Conservation (phyloP, 2,329 filamentous ascomycete genomes). For the Apiospora malaysiana region DNA sequence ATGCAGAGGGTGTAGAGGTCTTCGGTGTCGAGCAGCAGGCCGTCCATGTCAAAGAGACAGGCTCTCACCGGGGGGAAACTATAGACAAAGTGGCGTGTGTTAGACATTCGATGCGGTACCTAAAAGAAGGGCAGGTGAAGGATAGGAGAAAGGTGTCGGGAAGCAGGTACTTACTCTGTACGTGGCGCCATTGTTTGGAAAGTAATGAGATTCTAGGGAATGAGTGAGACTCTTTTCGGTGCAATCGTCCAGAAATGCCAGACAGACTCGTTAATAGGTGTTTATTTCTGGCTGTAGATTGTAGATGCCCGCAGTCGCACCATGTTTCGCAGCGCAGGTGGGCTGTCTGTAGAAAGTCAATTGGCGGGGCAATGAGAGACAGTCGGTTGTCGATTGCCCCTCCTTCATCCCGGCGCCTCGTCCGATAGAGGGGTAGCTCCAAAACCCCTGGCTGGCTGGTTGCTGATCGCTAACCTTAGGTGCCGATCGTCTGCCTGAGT, state of each 20-base stretch:
- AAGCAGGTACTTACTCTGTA: conserved; percentile 48
- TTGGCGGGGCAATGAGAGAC: conserved; percentile 23
- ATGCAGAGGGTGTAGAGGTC: conserved; percentile 85
- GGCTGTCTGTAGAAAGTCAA: conserved; percentile 27
- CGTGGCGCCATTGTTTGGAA: conserved; percentile 47
- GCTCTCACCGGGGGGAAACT: conserved; percentile 83
- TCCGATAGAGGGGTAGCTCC: conserved; percentile 15
- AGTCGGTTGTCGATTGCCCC: not conserved
- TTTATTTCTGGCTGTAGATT: not conserved
- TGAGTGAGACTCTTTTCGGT: not conserved
- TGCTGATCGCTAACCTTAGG: not conserved
- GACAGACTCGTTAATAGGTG: not conserved
- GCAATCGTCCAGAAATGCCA: not conserved
- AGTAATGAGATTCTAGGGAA: too few species aligned
- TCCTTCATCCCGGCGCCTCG: not conserved
- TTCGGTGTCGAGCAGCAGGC: conserved; percentile 91
- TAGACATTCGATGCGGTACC: conserved; percentile 20
- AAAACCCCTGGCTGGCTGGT: not conserved
- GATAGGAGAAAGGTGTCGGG: conserved; percentile 41
- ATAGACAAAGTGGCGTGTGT: conserved; percentile 23
- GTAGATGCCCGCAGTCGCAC: not conserved
- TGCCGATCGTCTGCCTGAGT: not conserved
- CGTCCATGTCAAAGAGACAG: conserved; percentile 99
- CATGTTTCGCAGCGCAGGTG: conserved; percentile 3
- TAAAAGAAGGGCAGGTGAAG: not conserved